A percentile compares a stretch with the other conserved stretches of the same genome.
phyloP scores from a whole-genome alignment of 306 rosid genomes.

The Macrotyloma uniflorum region DNA sequence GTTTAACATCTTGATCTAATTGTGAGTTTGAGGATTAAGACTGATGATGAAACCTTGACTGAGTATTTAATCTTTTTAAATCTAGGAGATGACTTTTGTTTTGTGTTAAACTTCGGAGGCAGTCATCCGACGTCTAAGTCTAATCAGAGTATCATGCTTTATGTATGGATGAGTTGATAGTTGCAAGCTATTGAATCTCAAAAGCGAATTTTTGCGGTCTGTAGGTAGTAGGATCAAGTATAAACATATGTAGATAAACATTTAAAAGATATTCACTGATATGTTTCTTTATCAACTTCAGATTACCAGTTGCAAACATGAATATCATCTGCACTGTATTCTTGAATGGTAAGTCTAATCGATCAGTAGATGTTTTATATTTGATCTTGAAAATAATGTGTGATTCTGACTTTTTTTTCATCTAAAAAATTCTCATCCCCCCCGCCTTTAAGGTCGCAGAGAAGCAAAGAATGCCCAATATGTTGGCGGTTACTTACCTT shows the following conservation, averaged over 20 bases:
- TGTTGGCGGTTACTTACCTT: conserved; percentile 67
- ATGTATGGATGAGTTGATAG: background rate
- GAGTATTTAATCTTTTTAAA: background rate
- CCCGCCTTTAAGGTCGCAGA: conserved; percentile 57
- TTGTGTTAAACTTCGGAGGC: background rate
- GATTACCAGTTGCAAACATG: conserved; percentile 83
- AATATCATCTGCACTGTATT: conserved; percentile 85
- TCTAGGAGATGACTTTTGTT: background rate
- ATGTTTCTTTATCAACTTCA: conserved; percentile 44
- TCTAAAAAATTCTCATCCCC: background rate
- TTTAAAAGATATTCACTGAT: conserved; percentile 24
- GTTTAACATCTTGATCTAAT: background rate
- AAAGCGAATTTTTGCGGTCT: background rate
- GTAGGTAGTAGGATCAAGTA: background rate
- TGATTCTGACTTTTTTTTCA: background rate
- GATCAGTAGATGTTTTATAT: background rate
- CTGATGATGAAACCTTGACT: background rate
- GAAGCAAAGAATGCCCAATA: conserved; percentile 77
- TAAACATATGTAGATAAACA: background rate
- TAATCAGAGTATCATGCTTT: background rate
- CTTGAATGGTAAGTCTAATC: conserved; percentile 65
- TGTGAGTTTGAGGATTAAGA: background rate
- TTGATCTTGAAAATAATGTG: background rate
- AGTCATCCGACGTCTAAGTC: background rate
- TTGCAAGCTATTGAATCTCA: background rate